A percentile compares a stretch with the other conserved stretches of the same genome.
phyloP scores from a whole-genome alignment of 2,329 filamentous ascomycete genomes.

The Aspergillus novofumigatus region DNA sequence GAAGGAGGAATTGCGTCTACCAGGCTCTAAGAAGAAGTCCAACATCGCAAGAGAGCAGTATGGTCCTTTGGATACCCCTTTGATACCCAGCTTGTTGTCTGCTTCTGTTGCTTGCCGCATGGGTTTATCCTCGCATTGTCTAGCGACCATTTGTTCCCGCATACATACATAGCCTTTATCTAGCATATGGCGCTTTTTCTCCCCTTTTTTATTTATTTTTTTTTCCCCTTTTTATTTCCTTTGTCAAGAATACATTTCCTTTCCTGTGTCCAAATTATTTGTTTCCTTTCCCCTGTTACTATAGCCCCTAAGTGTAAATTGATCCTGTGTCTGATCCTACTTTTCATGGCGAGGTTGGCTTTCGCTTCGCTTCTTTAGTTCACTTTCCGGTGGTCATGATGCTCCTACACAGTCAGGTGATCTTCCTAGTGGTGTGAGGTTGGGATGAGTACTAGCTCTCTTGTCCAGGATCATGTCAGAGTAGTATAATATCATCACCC shows the following conservation, averaged over 20 bases:
- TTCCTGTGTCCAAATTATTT: not conserved
- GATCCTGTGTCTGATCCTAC: not conserved
- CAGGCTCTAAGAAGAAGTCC: conserved; percentile 16
- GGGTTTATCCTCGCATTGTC: conserved; percentile 19
- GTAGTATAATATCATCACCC: conserved; percentile 5
- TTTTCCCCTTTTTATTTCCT: conserved; percentile 2
- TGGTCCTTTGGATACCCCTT: conserved; percentile 37
- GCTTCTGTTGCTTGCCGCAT: conserved; percentile 7
- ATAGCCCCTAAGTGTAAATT: conserved; percentile 1
- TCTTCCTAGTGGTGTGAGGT: not conserved
- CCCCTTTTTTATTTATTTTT: not conserved
- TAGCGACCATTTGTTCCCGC: conserved; percentile 18
- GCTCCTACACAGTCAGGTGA: not conserved
- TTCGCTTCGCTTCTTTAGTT: not conserved
- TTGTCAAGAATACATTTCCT: conserved; percentile 3
- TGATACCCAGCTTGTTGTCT: conserved; percentile 20
- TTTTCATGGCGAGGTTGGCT: not conserved
- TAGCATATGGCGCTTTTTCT: conserved; percentile 1
- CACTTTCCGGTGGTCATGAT: not conserved
- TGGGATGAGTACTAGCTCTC: not conserved
- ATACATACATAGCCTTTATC: conserved; percentile 19
- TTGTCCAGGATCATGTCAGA: conserved; percentile 1
- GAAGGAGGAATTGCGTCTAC: conserved; percentile 6
- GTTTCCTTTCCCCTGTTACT: not conserved
- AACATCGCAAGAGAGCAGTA: conserved; percentile 26